These are phyloP conservation scores for Penicillium lividum DNA, from an alignment of 495 filamentous ascomycete species.

Conservation along the genomic window DNA sequence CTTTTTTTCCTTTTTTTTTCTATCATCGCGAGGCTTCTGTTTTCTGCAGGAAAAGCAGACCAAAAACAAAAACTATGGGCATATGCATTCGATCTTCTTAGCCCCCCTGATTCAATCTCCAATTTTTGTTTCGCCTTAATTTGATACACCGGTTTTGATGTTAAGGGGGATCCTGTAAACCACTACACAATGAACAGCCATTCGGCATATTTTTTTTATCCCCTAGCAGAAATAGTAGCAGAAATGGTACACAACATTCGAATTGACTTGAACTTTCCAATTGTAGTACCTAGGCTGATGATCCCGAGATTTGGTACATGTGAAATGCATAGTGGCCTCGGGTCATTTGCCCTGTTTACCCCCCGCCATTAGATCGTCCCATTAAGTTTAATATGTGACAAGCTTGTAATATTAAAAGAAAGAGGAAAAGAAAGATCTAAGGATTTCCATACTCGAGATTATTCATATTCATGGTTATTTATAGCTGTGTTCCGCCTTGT, in stretches of 20 bases:
- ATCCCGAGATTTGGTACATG: not conserved
- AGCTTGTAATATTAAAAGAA: not conserved
- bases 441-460: too few species aligned
- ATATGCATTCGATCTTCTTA: slow-evolving; percentile 22
- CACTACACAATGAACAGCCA: slow-evolving; percentile 19
- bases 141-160: slow-evolving; percentile 30
- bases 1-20: not conserved
- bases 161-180: slow-evolving; percentile 25
- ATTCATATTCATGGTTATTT: not conserved
- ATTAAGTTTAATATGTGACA: not conserved
- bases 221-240: not conserved
- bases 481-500: slow-evolving; percentile 6
- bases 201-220: not conserved
- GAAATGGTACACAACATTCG: not conserved
- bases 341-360: slow-evolving; percentile 13
- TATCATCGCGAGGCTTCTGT: not conserved
- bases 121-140: slow-evolving; percentile 18
- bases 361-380: slow-evolving; percentile 1
- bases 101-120: not conserved
- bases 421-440: not conserved
- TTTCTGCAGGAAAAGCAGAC: slow-evolving; percentile 14
- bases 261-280: not conserved
- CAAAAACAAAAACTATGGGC: slow-evolving; percentile 16
- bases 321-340: slow-evolving; percentile 16
- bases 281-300: not conserved